These are phyloP conservation scores for Penicillium nucicola DNA, from an alignment of 495 filamentous ascomycete genomes.

Conservation along the genomic window DNA sequence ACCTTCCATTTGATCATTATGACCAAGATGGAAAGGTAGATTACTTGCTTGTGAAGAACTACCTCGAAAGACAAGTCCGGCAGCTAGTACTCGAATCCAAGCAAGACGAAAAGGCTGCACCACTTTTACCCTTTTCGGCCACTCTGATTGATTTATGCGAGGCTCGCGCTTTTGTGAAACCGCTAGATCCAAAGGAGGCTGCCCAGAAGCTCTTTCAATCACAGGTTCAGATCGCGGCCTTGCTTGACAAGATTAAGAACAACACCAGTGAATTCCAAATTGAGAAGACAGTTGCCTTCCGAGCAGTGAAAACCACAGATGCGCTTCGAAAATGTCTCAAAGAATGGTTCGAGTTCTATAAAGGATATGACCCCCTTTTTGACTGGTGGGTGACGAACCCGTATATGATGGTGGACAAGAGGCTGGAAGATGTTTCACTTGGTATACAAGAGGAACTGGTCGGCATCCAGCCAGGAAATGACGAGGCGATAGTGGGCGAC, in stretches of 20 bases:
- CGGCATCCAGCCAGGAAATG: constrained; percentile 33
- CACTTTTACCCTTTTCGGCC: constrained; percentile 34
- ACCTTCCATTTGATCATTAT: constrained; percentile 24
- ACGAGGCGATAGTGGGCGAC: constrained; percentile 47
- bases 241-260: constrained; percentile 18
- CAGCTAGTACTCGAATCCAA: constrained; percentile 33
- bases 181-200: constrained; percentile 28
- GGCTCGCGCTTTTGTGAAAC: constrained; percentile 29
- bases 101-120: constrained; percentile 27
- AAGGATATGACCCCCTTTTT: constrained; percentile 46
- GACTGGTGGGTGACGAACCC: constrained; percentile 48
- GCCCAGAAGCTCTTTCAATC: constrained; percentile 31
- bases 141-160: constrained; percentile 37
- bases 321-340: constrained; percentile 31
- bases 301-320: constrained; percentile 32
- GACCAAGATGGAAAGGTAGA: constrained; percentile 41
- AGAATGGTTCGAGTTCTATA: constrained; percentile 43
- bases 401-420: constrained; percentile 26
- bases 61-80: constrained; percentile 27
- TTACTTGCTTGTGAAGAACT: constrained; percentile 40
- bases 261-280: constrained; percentile 3
- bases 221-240: constrained; percentile 13
- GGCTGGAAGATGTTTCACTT: constrained; percentile 19
- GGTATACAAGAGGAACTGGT: constrained; percentile 36
- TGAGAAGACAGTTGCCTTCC: constrained; percentile 36